Base-by-base conservation (phyloP, 768 basidiomycete species). In the Tulasnella sp. region DNA sequence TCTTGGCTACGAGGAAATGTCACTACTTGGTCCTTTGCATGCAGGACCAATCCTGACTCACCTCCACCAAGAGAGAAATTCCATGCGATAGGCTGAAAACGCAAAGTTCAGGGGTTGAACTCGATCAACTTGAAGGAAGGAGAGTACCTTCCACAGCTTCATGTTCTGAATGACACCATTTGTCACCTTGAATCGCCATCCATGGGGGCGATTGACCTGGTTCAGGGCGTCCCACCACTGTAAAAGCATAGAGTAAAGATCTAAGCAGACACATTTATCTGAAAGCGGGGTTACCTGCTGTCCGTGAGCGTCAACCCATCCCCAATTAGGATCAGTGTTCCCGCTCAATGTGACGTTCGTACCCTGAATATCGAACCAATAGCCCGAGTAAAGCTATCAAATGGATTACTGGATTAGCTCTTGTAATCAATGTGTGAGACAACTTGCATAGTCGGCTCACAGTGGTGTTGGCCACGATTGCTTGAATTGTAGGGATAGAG, bases 31-130 rank as follows among this genome's bases (percentile, higher is more conserved):
- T 27, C 26, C 26, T 24, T 19, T 4, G 8, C 7, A 27, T 17
- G 27, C 11, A 4, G 5, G 8, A 24, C 5, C 27, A 26, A 27
- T 24, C 13, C 2, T 29, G 1, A 15, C 50, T 51, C 26, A 27
- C 56, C 56, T 4, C 56, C 44, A 27, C 75, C 77, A 0, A 79
- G 78, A 0, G 76, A 73, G 65, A 83, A 82, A 66, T 77, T 82
- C 79, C 80, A 82, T 3, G 72, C 82, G 17, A 83, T 70, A 4
- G 80, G 79, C 80, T 80, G 49, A 21, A 41, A 51, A 49, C 55
- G 19, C 66, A 65, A 29, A 29, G n/a, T 44, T n/a, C 4, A 9
- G n/a, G n/a, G n/a, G n/a, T n/a, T n/a, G n/a, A n/a, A n/a, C n/a
- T n/a, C 9, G n/a, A 5, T 10, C 15, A 26, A 13, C 13, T 21